Percentiles rank a stretch among this genome's conserved stretches.
These are phyloP conservation scores for Stachybotrys chlorohalonatus DNA, from an alignment of 2,329 filamentous ascomycete species.

Conservation along the genomic window DNA sequence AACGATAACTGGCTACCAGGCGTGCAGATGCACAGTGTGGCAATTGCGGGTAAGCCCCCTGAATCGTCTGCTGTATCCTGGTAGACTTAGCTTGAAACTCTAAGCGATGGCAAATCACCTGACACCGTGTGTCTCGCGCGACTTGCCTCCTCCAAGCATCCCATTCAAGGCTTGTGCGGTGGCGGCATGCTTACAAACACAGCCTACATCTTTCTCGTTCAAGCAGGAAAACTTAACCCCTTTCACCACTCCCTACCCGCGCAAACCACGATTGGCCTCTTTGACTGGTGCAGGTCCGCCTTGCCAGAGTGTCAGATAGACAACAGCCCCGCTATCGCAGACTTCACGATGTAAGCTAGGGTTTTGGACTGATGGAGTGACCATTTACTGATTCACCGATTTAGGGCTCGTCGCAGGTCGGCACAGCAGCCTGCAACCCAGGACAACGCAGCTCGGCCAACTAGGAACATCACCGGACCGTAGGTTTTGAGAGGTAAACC, in stretches of 20 bases:
- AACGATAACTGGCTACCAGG: too few species aligned
- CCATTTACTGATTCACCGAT: too few species aligned
- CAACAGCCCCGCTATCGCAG: background rate
- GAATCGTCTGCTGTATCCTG: background rate
- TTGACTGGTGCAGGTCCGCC: too few species aligned
- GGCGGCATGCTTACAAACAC: background rate
- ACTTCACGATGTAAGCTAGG: background rate
- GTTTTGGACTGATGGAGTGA: too few species aligned
- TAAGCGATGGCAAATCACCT: constrained; percentile 13
- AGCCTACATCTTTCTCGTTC: background rate
- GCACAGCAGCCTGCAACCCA: background rate
- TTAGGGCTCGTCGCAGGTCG: background rate
- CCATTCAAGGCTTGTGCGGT: background rate
- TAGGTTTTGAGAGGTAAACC: constrained; percentile 12
- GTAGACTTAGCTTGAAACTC: background rate
- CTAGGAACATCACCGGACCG: constrained; percentile 29
- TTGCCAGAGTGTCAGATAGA: background rate
- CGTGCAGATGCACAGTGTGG: constrained; percentile 9
- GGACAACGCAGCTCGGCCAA: constrained; percentile 8
- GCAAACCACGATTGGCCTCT: too few species aligned
- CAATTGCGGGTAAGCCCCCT: background rate
- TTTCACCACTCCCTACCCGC: too few species aligned
- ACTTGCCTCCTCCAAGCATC: constrained; percentile 7
- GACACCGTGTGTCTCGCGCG: constrained; percentile 24
- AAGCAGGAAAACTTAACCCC: background rate